Percentiles rank a stretch among this genome's conserved stretches.
phyloP scores from a whole-genome alignment of 768 basidiomycete species.

The Astraeus odoratus region DNA sequence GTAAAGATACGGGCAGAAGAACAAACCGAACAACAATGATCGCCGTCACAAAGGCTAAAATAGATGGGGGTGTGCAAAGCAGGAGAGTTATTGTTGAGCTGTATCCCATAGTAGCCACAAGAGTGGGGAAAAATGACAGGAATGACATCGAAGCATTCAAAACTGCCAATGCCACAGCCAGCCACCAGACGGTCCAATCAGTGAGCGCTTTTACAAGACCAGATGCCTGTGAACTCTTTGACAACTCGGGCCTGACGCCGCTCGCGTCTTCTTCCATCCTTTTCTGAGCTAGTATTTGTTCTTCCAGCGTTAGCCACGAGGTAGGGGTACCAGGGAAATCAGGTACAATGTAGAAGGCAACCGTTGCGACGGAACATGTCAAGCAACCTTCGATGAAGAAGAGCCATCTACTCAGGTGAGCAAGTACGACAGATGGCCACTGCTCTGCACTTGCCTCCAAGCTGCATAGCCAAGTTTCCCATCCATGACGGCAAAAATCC shows the following conservation, averaged over 20 bases:
- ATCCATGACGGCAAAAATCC: conserved; percentile 63
- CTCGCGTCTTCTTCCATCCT: conserved; percentile 60
- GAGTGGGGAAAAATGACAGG: conserved; percentile 73
- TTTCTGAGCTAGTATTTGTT: conserved; percentile 25
- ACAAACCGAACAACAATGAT: conserved; percentile 44
- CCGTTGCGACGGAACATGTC: conserved; percentile 43
- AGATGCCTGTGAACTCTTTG: conserved; percentile 28
- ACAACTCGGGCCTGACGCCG: conserved; percentile 42
- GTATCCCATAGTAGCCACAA: conserved; percentile 71
- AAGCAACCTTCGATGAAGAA: conserved; percentile 60
- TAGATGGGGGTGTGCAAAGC: conserved; percentile 73
- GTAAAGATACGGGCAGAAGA: not conserved
- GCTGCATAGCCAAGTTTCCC: conserved; percentile 58
- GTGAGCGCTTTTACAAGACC: conserved; percentile 52
- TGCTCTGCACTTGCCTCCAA: conserved; percentile 47
- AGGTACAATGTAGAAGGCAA: conserved; percentile 58
- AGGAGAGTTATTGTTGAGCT: conserved; percentile 53
- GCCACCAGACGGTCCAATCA: conserved; percentile 80
- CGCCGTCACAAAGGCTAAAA: conserved; percentile 49
- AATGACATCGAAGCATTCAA: conserved; percentile 55
- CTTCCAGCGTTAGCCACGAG: conserved; percentile 46
- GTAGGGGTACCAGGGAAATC: conserved; percentile 60
- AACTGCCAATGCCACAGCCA: conserved; percentile 55
- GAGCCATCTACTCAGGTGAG: conserved; percentile 44
- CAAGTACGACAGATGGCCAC: not conserved